Conservation (phyloP, 164 flowering plant genomes). For the Nymphaea thermarum region DNA sequence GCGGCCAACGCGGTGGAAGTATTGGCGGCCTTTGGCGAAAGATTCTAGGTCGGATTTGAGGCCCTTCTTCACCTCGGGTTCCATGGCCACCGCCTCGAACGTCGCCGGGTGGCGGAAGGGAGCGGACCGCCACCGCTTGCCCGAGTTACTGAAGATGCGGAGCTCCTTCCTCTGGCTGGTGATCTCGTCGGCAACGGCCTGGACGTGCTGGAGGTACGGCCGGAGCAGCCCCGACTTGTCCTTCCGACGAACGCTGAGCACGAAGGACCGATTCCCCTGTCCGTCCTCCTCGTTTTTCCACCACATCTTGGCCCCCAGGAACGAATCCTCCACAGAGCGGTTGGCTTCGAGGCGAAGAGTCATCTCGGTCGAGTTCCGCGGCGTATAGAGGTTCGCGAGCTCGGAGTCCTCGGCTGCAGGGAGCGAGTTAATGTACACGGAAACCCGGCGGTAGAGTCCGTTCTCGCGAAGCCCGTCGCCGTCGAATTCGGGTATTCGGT, state of each 20-base stretch:
- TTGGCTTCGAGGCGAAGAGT: constrained; percentile 34
- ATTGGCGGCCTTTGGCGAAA: constrained; percentile 59
- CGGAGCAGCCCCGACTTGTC: constrained; percentile 55
- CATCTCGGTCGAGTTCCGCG: constrained; percentile 44
- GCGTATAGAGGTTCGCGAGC: constrained; percentile 49
- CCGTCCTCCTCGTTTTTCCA: constrained; percentile 31
- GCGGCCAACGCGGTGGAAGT: constrained; percentile 66
- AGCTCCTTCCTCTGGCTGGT: constrained; percentile 36
- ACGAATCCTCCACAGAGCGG: constrained; percentile 38
- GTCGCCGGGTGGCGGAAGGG: constrained; percentile 69
- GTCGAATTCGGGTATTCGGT: constrained; percentile 49
- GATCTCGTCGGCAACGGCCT: constrained; percentile 43
- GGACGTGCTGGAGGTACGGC: constrained; percentile 69
- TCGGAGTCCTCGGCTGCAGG: constrained; percentile 56
- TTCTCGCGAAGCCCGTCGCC: constrained; percentile 40
- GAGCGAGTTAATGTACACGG: constrained; percentile 41
- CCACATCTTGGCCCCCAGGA: constrained; percentile 39
- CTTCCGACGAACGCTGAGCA: constrained; percentile 35
- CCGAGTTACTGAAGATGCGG: constrained; percentile 29
- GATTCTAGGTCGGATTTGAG: constrained; percentile 60
- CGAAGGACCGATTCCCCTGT: constrained; percentile 13
- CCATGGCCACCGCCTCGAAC: constrained; percentile 61
- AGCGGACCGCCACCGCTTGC: constrained; percentile 52
- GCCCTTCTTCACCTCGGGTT: constrained; percentile 52
- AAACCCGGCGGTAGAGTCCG: constrained; percentile 38